A percentile compares a stretch with the other conserved stretches of the same genome.
These are phyloP conservation scores for Lumnitzera littorea DNA, from an alignment of 345 rosid genomes.

Conservation along the genomic window DNA sequence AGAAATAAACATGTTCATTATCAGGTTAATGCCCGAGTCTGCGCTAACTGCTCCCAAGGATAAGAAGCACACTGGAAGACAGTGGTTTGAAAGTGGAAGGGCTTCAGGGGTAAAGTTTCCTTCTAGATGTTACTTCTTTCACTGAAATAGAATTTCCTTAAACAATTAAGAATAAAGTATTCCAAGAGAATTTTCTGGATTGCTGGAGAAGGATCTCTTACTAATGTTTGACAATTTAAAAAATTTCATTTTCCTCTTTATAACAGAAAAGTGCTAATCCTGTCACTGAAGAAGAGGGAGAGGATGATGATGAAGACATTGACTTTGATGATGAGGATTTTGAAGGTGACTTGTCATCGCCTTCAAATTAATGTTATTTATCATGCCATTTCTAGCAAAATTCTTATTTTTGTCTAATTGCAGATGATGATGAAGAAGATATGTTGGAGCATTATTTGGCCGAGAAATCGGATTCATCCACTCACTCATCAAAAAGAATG, in stretches of 20 bases:
- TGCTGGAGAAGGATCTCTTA: too few relatives aligned
- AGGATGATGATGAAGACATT: constrained; percentile 79
- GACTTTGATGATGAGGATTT: constrained; percentile 90
- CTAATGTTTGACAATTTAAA: not conserved
- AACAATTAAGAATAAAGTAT: too few relatives aligned
- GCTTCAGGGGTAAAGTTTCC: constrained; percentile 33
- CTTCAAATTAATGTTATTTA: constrained; percentile 6
- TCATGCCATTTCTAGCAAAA: constrained; percentile 7
- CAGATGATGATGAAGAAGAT: constrained; percentile 73
- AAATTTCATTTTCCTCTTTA: constrained; percentile 2
- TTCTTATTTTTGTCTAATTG: constrained; percentile 3
- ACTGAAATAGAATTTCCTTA: not conserved
- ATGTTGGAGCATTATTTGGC: constrained; percentile 85
- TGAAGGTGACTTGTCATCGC: constrained; percentile 45
- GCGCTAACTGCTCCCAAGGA: constrained; percentile 69
- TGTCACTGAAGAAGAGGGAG: constrained; percentile 49
- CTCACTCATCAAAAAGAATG: constrained; percentile 46
- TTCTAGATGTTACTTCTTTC: not conserved
- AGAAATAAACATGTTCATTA: constrained; percentile 2
- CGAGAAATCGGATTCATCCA: constrained; percentile 60
- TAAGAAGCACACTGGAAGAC: constrained; percentile 87
- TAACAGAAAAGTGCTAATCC: constrained; percentile 69
- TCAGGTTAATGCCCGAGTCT: constrained; percentile 89
- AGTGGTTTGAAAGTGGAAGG: constrained; percentile 92
- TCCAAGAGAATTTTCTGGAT: too few relatives aligned